Evolutionary conservation across 2,329 filamentous ascomycete genomes (phyloP), one percentile per base, ranked within the genome.

Genomic region (Sclerotinia borealis): DNA sequence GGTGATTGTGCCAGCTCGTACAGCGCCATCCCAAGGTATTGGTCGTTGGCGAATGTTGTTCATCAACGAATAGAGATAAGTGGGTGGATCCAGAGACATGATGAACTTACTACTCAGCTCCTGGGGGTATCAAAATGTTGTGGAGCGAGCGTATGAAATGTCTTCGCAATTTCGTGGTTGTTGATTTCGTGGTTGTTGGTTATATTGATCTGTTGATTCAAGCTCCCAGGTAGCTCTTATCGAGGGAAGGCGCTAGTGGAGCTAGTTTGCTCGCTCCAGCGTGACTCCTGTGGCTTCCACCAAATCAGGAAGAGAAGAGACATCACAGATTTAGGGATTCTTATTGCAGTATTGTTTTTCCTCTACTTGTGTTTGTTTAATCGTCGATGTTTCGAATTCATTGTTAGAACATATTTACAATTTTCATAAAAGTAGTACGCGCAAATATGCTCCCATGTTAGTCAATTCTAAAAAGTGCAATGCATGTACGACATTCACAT

Each of bases 1-100:
- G 64, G 91, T 96, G 78, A 99, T 90, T 74, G 92, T 95, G 77
- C 93, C 92, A 71, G 92, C 92, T 77, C 95, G 87, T 70, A 96
- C 92, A 72, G 93, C 93, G 72, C 93, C 93, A 78, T 98, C 93
- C 95, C 95, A 99, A 64, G 93, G 93, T 78, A 99, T 96, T 69
- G 93, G 93, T 70, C 95, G 87, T 75, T 91, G 90, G 75, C 95
- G 91, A 76, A 98, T 96, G 82, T 98, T 98, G 85, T 91, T 96
- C 81, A 96, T 93, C 71, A 97, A 84, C 70, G 92, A 93, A 75
- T 86, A 83, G 68, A 91, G 85, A 78, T 97, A 97, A 65, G 91
- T 90, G 65, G 93, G 93, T 71, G 92, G 90, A 76, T 97, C 92
- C 77, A 96, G 85, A 76, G 92, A 93, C 93, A 97, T 97, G 49